phyloP scores from a whole-genome alignment of 148 eudicot genomes.

The Camellia japonica region DNA sequence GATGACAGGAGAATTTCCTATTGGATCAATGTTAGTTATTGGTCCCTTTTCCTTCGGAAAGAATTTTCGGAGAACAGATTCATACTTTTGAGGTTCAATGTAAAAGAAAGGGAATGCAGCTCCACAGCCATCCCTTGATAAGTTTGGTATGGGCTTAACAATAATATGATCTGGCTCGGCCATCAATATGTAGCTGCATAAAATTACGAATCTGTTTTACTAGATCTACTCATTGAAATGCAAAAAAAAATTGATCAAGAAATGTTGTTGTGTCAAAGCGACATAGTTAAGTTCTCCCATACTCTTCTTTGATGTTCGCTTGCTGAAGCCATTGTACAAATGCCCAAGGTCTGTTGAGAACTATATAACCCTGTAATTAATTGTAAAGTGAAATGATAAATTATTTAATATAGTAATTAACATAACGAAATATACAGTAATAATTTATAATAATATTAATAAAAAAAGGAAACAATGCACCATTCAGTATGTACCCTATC shows the following conservation, averaged over 20 bases:
- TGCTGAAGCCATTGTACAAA: slow-evolving; percentile 98
- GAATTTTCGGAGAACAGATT: slow-evolving; percentile 37
- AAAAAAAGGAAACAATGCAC: neutral
- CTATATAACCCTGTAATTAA: slow-evolving; percentile 79
- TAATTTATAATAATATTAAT: neutral
- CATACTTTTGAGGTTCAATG: slow-evolving; percentile 89
- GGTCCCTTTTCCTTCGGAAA: too few relatives aligned
- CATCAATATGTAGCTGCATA: slow-evolving; percentile 91
- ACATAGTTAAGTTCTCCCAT: slow-evolving; percentile 27
- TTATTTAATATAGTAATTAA: neutral
- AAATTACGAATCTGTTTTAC: slow-evolving; percentile 11
- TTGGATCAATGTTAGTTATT: too few relatives aligned
- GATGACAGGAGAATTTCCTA: too few relatives aligned
- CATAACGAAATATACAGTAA: neutral
- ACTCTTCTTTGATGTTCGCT: slow-evolving; percentile 97
- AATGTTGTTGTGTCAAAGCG: neutral
- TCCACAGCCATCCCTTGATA: slow-evolving; percentile 74
- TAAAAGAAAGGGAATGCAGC: slow-evolving; percentile 99
- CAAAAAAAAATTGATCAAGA: neutral
- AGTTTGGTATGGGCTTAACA: slow-evolving; percentile 93
- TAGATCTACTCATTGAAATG: neutral
- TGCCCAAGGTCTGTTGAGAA: slow-evolving; percentile 99
- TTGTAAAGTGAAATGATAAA: slow-evolving; percentile 10
- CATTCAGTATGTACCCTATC: neutral
- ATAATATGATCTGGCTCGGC: slow-evolving; percentile 97